Evolutionary conservation across 345 rosid species (phyloP).

Genomic region (Lenwebbia sp.): DNA sequence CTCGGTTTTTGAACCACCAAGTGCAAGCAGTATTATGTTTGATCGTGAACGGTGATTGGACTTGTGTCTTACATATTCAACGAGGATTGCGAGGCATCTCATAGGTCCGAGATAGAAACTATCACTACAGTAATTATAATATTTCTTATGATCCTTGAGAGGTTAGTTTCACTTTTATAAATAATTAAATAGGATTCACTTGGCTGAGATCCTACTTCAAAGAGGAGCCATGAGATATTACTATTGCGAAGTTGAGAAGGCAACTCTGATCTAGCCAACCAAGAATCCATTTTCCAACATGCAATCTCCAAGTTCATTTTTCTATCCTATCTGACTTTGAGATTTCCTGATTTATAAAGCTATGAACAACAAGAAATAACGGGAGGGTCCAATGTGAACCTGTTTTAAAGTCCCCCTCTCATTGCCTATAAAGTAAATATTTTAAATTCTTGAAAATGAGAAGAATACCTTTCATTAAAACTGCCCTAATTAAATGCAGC

Average conservation of each 20-base stretch:
- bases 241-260: background rate
- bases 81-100: background rate
- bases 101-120: background rate
- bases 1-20: background rate
- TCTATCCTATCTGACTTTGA: background rate
- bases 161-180: background rate
- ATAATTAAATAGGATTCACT: background rate
- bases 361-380: background rate
- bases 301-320: background rate
- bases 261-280: background rate
- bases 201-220: background rate
- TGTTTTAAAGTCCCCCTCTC: background rate
- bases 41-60: background rate
- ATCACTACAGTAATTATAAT: background rate
- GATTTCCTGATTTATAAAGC: background rate
- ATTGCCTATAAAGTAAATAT: background rate
- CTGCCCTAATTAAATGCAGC: background rate
- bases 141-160: background rate
- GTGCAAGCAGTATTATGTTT: background rate
- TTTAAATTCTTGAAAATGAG: background rate
- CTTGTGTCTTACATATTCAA: background rate
- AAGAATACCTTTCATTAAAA: background rate
- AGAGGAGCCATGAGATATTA: background rate
- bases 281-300: background rate
- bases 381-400: background rate